These are phyloP conservation scores for Suillus fuscotomentosus DNA, from an alignment of 768 basidiomycete species.

Conservation along the genomic window DNA sequence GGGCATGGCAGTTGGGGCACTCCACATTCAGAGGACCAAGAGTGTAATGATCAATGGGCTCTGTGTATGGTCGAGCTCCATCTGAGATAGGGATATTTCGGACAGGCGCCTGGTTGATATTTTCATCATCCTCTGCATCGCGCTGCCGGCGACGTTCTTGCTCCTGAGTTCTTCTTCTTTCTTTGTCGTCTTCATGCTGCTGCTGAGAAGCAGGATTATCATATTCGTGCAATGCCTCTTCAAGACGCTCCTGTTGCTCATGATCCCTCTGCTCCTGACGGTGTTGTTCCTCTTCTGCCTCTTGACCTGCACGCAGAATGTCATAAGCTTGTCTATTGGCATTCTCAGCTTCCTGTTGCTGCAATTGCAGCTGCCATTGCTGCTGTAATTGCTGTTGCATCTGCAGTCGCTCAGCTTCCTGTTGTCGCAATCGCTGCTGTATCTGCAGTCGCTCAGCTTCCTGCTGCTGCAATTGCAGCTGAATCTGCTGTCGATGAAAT, in stretches of 20 bases:
- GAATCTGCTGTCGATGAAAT: neutral
- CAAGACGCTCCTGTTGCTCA: neutral
- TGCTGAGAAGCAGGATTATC: neutral
- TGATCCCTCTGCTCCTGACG: neutral
- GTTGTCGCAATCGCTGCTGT: neutral
- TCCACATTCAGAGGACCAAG: conserved; percentile 9
- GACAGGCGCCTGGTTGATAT: neutral
- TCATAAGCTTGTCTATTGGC: neutral
- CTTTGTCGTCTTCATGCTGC: neutral
- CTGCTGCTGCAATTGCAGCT: neutral
- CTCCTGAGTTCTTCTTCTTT: neutral
- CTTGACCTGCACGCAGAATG: neutral
- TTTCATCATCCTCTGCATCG: neutral
- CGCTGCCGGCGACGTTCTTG: neutral
- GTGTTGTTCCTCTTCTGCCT: neutral
- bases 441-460: no score
- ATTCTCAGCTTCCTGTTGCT: neutral
- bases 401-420: no score
- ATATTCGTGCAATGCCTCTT: neutral
- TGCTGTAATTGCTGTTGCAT: neutral
- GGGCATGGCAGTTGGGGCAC: conserved; percentile 18
- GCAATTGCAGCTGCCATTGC: no score
- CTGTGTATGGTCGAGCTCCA: conserved; percentile 4
- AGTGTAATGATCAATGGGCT: conserved; percentile 9
- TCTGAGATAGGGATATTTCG: neutral